phyloP scores from a whole-genome alignment of 2,329 filamentous ascomycete species.

The Beauveria scarabaeidicola region DNA sequence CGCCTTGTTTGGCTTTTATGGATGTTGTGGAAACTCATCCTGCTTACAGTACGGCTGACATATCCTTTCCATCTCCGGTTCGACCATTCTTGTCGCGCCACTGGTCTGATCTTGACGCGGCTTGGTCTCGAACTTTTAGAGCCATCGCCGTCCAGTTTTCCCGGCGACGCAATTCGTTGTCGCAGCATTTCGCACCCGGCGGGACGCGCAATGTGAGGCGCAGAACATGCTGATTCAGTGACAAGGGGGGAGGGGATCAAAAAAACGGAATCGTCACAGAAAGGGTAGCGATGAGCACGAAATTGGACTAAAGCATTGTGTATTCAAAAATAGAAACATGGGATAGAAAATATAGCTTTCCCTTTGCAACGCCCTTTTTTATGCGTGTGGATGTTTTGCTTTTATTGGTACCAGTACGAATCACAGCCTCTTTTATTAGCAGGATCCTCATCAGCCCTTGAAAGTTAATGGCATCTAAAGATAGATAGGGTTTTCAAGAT shows the following conservation, averaged over 20 bases:
- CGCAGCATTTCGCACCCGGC: neutral
- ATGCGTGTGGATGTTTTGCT: neutral
- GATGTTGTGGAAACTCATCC: neutral
- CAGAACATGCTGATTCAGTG: neutral
- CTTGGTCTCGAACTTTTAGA: neutral
- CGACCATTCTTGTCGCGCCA: neutral
- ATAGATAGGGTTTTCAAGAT: too few species aligned
- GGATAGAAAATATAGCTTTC: neutral
- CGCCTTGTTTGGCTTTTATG: neutral
- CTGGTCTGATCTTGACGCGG: neutral
- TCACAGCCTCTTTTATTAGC: too few species aligned
- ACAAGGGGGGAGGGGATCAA: neutral
- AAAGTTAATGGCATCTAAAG: neutral
- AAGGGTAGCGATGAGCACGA: neutral
- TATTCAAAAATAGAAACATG: neutral
- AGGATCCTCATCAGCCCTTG: too few species aligned
- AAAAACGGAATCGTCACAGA: neutral
- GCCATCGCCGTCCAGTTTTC: neutral
- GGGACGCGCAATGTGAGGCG: neutral
- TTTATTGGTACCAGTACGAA: too few species aligned
- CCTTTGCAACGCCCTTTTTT: neutral
- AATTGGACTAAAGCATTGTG: too few species aligned
- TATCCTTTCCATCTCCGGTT: neutral
- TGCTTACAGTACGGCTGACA: neutral
- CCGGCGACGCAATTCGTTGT: neutral